phyloP scores from a whole-genome alignment of 2,329 filamentous ascomycete species.

The Stromatinia cepivora region DNA sequence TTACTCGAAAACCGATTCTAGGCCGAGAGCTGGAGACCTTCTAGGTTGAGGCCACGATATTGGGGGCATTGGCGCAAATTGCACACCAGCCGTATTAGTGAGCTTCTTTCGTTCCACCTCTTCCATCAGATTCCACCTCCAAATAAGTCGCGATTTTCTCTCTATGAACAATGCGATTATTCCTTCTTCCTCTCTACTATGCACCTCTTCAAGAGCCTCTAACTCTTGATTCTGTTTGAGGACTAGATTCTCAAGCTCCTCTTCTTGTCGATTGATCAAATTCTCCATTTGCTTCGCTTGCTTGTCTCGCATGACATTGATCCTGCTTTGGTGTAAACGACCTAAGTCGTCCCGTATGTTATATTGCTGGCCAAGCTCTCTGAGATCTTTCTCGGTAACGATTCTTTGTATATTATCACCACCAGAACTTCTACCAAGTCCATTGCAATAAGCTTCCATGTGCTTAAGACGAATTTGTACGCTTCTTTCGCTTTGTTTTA shows the following conservation, averaged over 20 bases:
- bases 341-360: constrained; percentile 60
- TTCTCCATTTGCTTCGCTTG: constrained; percentile 63
- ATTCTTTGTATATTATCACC: constrained; percentile 49
- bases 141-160: constrained; percentile 48
- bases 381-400: constrained; percentile 60
- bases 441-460: constrained; percentile 66
- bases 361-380: constrained; percentile 61
- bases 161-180: constrained; percentile 49
- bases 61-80: constrained; percentile 46
- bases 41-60: constrained; percentile 45
- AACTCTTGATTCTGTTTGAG: constrained; percentile 51
- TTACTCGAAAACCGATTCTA: constrained; percentile 34
- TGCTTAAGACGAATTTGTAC: constrained; percentile 60
- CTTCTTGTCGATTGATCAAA: constrained; percentile 55
- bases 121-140: constrained; percentile 54
- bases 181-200: constrained; percentile 52
- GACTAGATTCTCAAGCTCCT: constrained; percentile 50
- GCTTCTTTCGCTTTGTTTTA: constrained; percentile 59
- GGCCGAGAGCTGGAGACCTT: constrained; percentile 24
- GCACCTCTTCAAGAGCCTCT: constrained; percentile 49
- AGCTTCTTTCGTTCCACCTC: constrained; percentile 56
- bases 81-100: constrained; percentile 47
- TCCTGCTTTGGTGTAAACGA: constrained; percentile 58
- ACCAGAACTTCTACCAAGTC: constrained; percentile 47
- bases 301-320: constrained; percentile 65